These are phyloP conservation scores for Phaeophleospora eucalypticola DNA, from an alignment of 2,329 filamentous ascomycete genomes.

Conservation along the genomic window DNA sequence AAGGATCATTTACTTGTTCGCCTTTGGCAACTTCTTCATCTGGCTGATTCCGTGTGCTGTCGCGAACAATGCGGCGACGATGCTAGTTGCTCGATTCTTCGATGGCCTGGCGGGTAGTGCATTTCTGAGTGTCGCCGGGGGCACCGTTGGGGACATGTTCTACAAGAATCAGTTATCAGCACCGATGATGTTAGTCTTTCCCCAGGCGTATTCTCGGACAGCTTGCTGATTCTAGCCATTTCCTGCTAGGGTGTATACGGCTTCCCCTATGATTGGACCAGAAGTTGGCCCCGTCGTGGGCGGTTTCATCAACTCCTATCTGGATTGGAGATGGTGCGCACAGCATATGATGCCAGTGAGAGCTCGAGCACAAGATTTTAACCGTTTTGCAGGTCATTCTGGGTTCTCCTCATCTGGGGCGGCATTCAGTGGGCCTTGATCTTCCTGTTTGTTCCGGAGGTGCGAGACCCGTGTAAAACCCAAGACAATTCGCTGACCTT, in stretches of 20 bases:
- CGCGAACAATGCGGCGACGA: constrained; percentile 57
- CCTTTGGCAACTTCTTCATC: constrained; percentile 61
- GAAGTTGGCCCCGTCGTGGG: constrained; percentile 60
- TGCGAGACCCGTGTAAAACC: constrained; percentile 43
- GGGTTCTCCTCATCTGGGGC: constrained; percentile 78
- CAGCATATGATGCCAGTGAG: neutral
- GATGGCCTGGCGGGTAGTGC: constrained; percentile 64
- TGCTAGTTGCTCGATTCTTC: constrained; percentile 73
- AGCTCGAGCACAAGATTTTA: neutral
- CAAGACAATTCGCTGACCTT: constrained; percentile 56
- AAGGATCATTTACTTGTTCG: constrained; percentile 62
- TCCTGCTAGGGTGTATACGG: neutral
- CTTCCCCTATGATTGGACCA: constrained; percentile 46
- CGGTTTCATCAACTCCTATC: constrained; percentile 77
- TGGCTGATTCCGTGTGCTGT: constrained; percentile 61
- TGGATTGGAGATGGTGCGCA: constrained; percentile 61
- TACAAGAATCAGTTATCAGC: constrained; percentile 62
- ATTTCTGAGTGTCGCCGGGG: constrained; percentile 67
- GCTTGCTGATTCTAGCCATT: too few relatives aligned
- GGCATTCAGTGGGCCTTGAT: constrained; percentile 61
- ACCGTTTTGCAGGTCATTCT: constrained; percentile 59
- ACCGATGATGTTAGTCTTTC: constrained; percentile 88
- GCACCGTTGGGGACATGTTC: constrained; percentile 76
- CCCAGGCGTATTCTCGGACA: too few relatives aligned
- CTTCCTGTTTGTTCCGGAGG: constrained; percentile 69